These are phyloP conservation scores for Loxodes magnus DNA, from an alignment of 73 alveolate species.

Conservation along the genomic window DNA sequence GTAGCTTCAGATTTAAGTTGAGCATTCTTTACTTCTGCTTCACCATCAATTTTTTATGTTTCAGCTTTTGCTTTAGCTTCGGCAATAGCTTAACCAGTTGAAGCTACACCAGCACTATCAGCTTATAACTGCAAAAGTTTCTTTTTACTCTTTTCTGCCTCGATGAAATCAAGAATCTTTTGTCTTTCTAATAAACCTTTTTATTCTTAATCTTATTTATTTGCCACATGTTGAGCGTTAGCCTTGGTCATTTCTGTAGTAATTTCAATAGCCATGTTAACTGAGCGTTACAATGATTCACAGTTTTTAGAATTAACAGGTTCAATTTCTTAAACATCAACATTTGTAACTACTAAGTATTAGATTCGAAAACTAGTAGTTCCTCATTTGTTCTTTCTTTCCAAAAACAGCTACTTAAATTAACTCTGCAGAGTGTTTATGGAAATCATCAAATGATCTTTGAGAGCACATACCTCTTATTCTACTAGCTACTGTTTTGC, in stretches of 20 bases:
- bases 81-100: conserved; percentile 54
- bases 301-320: conserved; percentile 41
- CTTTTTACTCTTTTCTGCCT: conserved; percentile 27
- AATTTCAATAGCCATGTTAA: conserved; percentile 53
- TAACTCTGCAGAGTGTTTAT: conserved; percentile 28
- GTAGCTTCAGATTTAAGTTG: conserved; percentile 44
- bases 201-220: conserved; percentile 53
- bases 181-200: conserved; percentile 47
- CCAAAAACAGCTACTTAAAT: conserved; percentile 43
- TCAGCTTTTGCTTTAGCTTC: conserved; percentile 61
- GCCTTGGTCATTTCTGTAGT: conserved; percentile 58
- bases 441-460: conserved; percentile 43
- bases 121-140: conserved; percentile 16
- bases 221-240: conserved; percentile 59
- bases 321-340: conserved; percentile 45
- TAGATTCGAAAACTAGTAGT: conserved; percentile 28
- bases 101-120: conserved; percentile 10
- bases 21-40: conserved; percentile 41
- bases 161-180: conserved; percentile 50
- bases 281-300: conserved; percentile 23
- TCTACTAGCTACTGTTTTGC: conserved; percentile 61
- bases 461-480: conserved; percentile 60
- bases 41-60: conserved; percentile 41
- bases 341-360: conserved; percentile 35
- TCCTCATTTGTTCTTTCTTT: conserved; percentile 19